These are phyloP conservation scores for Penicillium tannophilum DNA, from an alignment of 495 filamentous ascomycete species.

Conservation along the genomic window DNA sequence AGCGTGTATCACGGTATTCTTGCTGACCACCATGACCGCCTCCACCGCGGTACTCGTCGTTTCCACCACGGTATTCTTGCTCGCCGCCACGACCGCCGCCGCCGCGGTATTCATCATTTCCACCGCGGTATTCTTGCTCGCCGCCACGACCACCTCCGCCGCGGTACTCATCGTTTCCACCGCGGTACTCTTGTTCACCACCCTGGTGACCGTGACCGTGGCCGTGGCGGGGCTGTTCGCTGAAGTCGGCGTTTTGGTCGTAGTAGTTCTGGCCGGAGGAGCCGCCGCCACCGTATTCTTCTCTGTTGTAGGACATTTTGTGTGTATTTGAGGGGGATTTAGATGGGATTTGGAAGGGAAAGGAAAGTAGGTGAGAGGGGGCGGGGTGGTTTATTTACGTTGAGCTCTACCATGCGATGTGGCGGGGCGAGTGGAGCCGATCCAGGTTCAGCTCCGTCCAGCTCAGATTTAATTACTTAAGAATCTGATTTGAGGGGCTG, in stretches of 20 bases:
- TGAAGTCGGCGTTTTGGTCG: constrained; percentile 20
- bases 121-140: constrained; percentile 18
- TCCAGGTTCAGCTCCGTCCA: constrained; percentile 2
- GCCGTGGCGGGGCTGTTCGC: constrained; percentile 12
- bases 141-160: constrained; percentile 14
- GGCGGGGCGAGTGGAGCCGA: constrained; percentile 11
- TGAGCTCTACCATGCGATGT: constrained; percentile 5
- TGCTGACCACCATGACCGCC: neutral
- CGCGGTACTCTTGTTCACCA: constrained; percentile 2
- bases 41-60: neutral
- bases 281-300: constrained; percentile 12
- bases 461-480: neutral
- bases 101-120: constrained; percentile 11
- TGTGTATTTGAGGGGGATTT: neutral
- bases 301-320: constrained; percentile 16
- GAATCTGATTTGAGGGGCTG: too few relatives aligned
- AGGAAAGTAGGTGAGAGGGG: neutral
- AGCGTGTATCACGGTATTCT: constrained; percentile 24
- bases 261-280: constrained; percentile 18
- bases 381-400: constrained; percentile 13
- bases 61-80: neutral
- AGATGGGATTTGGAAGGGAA: neutral
- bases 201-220: constrained; percentile 11
- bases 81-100: constrained; percentile 21
- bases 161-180: constrained; percentile 12